Evolutionary conservation across 768 basidiomycete species (phyloP), one percentile per base, ranked within the genome.

Genomic region (Podaxis sp.): DNA sequence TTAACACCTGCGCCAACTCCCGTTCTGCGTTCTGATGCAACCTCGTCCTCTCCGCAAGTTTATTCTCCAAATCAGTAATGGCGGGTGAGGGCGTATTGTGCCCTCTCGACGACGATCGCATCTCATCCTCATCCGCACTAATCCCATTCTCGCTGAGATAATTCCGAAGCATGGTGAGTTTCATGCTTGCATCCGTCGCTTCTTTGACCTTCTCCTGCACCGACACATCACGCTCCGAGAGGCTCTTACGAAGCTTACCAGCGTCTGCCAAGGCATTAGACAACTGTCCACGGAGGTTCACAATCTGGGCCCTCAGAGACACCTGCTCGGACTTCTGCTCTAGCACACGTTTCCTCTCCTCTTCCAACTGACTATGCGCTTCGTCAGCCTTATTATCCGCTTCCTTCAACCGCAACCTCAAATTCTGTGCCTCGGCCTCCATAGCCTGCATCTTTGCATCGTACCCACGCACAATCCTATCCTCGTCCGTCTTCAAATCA

Each of bases 111-210:
- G 76, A 75, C n/a, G 81, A 71, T 8, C 77, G 72, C 20, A 87
- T 67, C 40, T 90, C 86, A 54, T 88, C 90, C 20, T 93, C 92
- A 58, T 91, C 89, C 20, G 90, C 77, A 28, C 82, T 82, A 57
- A 99, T 84, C 15, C 95, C 96, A 70, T 91, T 88, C 70, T 99
- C 97, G 22, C 88, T 86, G 52, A 99, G 82, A 71, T 98, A 88
- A 71, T 87, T 90, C 51, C 94, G 87, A 62, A 99, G 79, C 79
- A 93, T 89, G 26, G 81, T 84, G 66, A 92, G 78, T 64, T 92
- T 90, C 64, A 95, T 77, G 62, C 84, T 86, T 1, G 87, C 78
- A 63, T 95, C 91, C 0, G 88, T 79, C 0, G 85, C 80, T 52
- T 89, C 85, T 71, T 87, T 87, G 36, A 80, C 67, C 68, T 85